Conservation (phyloP, 768 basidiomycete species). For the Mycena maculata region DNA sequence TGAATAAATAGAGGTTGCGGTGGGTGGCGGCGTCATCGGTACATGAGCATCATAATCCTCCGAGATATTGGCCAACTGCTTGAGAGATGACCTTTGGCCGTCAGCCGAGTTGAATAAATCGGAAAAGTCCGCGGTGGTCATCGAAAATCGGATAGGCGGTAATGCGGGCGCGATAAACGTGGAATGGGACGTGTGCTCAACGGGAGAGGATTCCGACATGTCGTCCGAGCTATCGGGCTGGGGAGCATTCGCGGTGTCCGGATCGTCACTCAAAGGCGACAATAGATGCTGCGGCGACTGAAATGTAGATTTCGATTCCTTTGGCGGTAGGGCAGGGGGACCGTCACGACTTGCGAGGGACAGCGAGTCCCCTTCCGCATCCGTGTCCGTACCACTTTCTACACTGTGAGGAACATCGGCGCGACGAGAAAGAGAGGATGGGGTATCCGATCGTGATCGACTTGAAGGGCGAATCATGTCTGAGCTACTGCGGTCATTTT, state of each 20-base stretch:
- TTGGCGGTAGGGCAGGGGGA: constrained; percentile 38
- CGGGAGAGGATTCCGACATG: constrained; percentile 67
- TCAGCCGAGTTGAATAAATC: constrained; percentile 74
- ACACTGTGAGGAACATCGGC: constrained; percentile 79
- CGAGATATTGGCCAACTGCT: constrained; percentile 58
- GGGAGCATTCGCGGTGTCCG: constrained; percentile 37
- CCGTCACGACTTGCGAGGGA: constrained; percentile 31
- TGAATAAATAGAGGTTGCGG: constrained; percentile 41
- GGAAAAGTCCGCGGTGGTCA: constrained; percentile 85
- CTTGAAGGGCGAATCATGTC: constrained; percentile 47
- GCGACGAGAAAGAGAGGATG: constrained; percentile 56
- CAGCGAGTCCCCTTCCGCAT: constrained; percentile 62
- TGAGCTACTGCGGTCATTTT: constrained; percentile 27
- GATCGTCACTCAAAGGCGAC: constrained; percentile 38
- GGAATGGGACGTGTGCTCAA: constrained; percentile 74
- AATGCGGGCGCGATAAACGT: constrained; percentile 90
- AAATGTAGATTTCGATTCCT: constrained; percentile 15
- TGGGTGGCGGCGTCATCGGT: constrained; percentile 50
- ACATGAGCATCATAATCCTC: constrained; percentile 43
- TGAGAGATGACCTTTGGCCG: constrained; percentile 59
- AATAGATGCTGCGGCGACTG: constrained; percentile 9
- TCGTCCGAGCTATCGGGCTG: constrained; percentile 59
- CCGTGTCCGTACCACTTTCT: constrained; percentile 81
- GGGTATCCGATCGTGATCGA: constrained; percentile 65
- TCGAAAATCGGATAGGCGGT: constrained; percentile 91